phyloP scores from a whole-genome alignment of 129 eudicot species.

The Escallonia rubra region DNA sequence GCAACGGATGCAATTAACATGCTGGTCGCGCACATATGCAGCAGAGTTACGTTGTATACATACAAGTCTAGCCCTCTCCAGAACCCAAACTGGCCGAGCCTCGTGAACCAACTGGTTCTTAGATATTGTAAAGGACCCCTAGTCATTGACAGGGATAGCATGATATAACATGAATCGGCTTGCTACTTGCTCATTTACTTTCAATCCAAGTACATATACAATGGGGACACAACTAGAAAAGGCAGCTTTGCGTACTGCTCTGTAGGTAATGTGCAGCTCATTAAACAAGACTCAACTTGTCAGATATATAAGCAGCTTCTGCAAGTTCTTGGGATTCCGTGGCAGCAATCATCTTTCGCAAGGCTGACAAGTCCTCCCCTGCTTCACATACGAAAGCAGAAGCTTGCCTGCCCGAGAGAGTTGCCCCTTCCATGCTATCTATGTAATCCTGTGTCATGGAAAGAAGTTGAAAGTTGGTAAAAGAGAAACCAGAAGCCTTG shows the following conservation, averaged over 20 bases:
- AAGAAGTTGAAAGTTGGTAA: too few relatives aligned
- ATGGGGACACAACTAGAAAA: not conserved
- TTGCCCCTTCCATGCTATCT: constrained; percentile 99
- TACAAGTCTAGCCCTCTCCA: too few relatives aligned
- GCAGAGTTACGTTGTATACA: too few relatives aligned
- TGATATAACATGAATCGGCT: not conserved
- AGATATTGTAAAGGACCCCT: too few relatives aligned
- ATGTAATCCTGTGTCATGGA: constrained; percentile 65
- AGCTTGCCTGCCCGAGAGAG: constrained; percentile 95
- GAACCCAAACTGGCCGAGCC: too few relatives aligned
- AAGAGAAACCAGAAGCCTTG: too few relatives aligned
- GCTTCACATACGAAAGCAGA: constrained; percentile 81
- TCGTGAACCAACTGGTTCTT: too few relatives aligned
- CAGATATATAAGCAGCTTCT: constrained; percentile 22
- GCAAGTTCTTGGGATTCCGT: constrained; percentile 19
- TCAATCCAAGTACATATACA: not conserved
- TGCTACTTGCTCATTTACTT: not conserved
- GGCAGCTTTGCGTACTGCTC: not conserved
- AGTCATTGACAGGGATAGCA: not conserved
- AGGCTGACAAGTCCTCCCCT: constrained; percentile 68
- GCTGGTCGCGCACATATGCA: too few relatives aligned
- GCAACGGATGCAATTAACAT: too few relatives aligned
- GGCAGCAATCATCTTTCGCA: constrained; percentile 38
- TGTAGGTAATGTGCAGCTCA: not conserved
- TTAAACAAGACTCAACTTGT: constrained; percentile 69